Conservation (phyloP, 73 alveolate species). For the Tetrahymena malaccensis region DNA sequence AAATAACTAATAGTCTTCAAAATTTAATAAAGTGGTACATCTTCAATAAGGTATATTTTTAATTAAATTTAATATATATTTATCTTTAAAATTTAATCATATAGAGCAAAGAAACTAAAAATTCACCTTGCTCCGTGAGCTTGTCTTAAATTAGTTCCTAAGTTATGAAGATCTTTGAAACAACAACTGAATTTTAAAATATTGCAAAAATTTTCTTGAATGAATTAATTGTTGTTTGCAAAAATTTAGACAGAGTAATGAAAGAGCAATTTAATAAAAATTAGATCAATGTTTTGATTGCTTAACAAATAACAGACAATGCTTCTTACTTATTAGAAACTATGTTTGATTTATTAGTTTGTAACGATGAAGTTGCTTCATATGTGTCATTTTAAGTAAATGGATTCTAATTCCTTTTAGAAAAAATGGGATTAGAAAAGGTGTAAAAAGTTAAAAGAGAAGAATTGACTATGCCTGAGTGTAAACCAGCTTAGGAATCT, state of each 20-base stretch:
- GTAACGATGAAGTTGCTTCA: not conserved
- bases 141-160: not conserved
- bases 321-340: not conserved
- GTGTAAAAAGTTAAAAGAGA: not conserved
- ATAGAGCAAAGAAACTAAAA: not conserved
- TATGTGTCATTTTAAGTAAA: not conserved
- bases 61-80: no score
- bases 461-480: not conserved
- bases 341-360: not conserved
- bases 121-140: not conserved
- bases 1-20: not conserved
- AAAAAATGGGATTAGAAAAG: not conserved
- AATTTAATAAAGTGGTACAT: not conserved
- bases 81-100: no score
- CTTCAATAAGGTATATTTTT: not conserved
- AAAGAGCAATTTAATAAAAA: not conserved
- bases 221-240: not conserved
- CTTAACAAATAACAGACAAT: not conserved
- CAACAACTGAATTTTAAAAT: not conserved
- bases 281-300: not conserved
- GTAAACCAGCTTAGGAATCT: not conserved
- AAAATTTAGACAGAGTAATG: not conserved
- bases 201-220: not conserved
- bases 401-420: not conserved
- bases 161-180: not conserved